Evolutionary conservation across 305 asterid species (phyloP), one percentile per base, ranked within the genome.

Genomic region (Plantago lanceolata): DNA sequence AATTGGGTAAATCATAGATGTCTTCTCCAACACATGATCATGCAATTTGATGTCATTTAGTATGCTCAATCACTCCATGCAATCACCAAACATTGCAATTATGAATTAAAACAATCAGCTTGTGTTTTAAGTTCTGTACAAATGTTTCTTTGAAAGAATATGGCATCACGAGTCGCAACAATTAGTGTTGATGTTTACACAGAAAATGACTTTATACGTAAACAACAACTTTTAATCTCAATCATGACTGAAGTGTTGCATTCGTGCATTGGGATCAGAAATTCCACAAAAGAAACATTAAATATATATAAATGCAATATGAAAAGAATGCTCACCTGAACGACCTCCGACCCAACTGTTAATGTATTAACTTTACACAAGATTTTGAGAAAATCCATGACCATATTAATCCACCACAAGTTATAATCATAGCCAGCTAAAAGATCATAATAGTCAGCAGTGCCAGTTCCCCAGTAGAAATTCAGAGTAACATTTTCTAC

Each of bases 321-420:
- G 4, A 52, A 52, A 52, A 19, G 15, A 2, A 1, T 52, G 5
- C 31, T 52, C 57, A 52, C 33, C 31, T 19, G 57, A 52, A 52
- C 26, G 26, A 52, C 20, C 57, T 20, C n/a, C 5, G 24, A 52
- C 2, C 14, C 13, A 52, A 52, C n/a, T 19, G 57, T 51, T 20
- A 51, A 51, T 2, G 31, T 51, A 51, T 51, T 31, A 52, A 52
- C 57, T n/a, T 19, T 28, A 11, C 17, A 6, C 57, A 52, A 52
- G 31, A 28, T 28, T 8, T 52, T 52, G 29, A 52, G 31, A 19
- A 52, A 28, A 19, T 52, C 57, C 57, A 52, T 52, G 57, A 52
- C n/a, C 57, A 52, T 52, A 52, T 11, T 52, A 52, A 52, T 20
- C 31, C 57, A 52, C 57, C 57, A 52, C 57, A 52, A 52, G 57